phyloP scores from a whole-genome alignment of 208 protist species.

The Acanthamoeba royreba region DNA sequence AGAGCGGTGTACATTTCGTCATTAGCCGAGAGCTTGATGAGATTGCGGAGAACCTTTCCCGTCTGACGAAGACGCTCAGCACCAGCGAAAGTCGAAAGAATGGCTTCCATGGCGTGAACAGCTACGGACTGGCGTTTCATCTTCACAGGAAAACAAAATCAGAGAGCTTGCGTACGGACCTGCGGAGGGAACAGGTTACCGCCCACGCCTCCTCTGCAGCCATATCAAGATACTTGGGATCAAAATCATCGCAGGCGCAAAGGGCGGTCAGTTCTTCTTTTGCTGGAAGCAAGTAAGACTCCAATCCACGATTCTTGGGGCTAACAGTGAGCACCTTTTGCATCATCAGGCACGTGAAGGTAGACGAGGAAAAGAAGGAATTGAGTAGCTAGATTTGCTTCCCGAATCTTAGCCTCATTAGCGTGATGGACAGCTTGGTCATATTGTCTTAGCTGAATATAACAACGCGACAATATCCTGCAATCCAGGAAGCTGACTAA shows the following conservation, averaged over 20 bases:
- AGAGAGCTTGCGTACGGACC: background rate
- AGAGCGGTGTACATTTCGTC: background rate
- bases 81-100: background rate
- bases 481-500: no score
- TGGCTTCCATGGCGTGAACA: background rate
- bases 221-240: background rate
- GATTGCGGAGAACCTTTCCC: background rate
- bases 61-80: background rate
- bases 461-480: background rate
- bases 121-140: background rate
- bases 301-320: background rate
- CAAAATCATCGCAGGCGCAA: background rate
- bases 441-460: background rate
- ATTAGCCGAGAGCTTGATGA: background rate
- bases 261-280: background rate
- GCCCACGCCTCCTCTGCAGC: constrained; percentile 1
- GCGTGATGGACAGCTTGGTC: background rate
- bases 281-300: background rate
- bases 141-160: background rate
- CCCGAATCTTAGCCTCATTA: background rate
- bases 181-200: background rate
- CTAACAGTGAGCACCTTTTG: no score
- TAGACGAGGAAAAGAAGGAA: background rate
- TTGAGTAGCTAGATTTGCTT: background rate
- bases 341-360: background rate